Evolutionary conservation across 2,329 filamentous ascomycete genomes (phyloP), one percentile per base, ranked within the genome.

Genomic region (Aureobasidium melanogenum): DNA sequence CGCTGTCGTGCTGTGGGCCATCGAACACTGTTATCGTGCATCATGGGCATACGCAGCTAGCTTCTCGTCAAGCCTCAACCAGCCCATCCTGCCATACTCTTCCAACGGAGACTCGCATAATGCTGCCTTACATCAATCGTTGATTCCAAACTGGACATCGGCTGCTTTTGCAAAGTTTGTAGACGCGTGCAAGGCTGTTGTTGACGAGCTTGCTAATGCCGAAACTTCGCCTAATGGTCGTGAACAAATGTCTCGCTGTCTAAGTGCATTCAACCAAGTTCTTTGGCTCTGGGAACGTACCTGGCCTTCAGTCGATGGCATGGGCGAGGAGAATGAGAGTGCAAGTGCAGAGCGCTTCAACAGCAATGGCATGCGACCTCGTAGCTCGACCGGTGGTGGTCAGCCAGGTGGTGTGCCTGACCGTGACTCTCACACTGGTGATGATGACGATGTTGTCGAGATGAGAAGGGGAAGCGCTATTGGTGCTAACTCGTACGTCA

Each of bases 1-100:
- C 6, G 77, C 89, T 64, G 81, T 89, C 2, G 80, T 89, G n/a
- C 81, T 91, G 26, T 92, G 87, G 85, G 85, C 84, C n/a, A 90
- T 86, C 1, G 88, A 93, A 73, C 83, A 80, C 75, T 76, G 73
- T 68, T 80, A 79, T 63, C 75, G 76, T 57, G 71, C 70, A 43
- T 78, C 78, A 32, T 80, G 78, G 77, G 72, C 75, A 61, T 79
- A 80, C 60, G 77, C 78, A 47, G 71, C 74, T 22, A 76, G 71
- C 34, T 79, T 79, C 68, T 74, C 66, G 39, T 65, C 65, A 48
- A 67, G 64, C 44, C 63, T 70, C 67, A 50, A 67, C 65, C 47
- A 67, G 63, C 51, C 68, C 9, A 63, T 72, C 3, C 69, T 70
- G 1, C 69, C 71, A 10, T 71, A 70, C 64, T 66, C 71, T 1